These are phyloP conservation scores for Fraxinus anomala DNA, from an alignment of 257 asterid genomes.

Conservation along the genomic window DNA sequence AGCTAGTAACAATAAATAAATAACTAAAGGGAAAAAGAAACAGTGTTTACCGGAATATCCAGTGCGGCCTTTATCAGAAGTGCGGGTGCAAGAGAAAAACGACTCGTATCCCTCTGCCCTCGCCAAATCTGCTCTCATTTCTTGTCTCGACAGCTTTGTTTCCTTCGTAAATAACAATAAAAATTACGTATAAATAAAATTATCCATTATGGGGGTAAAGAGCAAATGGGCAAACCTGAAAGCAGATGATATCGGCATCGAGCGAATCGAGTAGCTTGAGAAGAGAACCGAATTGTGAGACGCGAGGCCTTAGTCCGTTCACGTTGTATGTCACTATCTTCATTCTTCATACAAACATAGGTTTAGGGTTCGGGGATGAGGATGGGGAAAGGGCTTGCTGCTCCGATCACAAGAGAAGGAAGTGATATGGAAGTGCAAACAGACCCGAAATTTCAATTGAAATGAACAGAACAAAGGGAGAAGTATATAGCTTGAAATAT, in stretches of 20 bases:
- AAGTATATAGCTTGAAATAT: no score
- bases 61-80: slow-evolving; percentile 77
- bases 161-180: slow-evolving; percentile 46
- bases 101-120: slow-evolving; percentile 96
- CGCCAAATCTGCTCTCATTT: slow-evolving; percentile 70
- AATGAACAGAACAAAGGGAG: no score
- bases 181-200: background rate
- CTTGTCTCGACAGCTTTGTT: slow-evolving; percentile 81
- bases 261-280: slow-evolving; percentile 71
- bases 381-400: no score
- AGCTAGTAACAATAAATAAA: background rate
- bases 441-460: no score
- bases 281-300: slow-evolving; percentile 82
- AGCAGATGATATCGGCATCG: slow-evolving; percentile 83
- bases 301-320: slow-evolving; percentile 87
- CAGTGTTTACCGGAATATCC: slow-evolving; percentile 72
- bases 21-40: background rate
- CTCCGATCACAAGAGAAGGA: background rate
- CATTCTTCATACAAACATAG: slow-evolving; percentile 38
- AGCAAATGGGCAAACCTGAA: slow-evolving; percentile 48
- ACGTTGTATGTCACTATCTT: slow-evolving; percentile 93
- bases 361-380: background rate
- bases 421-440: background rate
- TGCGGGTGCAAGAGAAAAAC: slow-evolving; percentile 87
- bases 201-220: background rate